Conservation (phyloP, 306 rosid species). For the Coriaria nepalensis region DNA sequence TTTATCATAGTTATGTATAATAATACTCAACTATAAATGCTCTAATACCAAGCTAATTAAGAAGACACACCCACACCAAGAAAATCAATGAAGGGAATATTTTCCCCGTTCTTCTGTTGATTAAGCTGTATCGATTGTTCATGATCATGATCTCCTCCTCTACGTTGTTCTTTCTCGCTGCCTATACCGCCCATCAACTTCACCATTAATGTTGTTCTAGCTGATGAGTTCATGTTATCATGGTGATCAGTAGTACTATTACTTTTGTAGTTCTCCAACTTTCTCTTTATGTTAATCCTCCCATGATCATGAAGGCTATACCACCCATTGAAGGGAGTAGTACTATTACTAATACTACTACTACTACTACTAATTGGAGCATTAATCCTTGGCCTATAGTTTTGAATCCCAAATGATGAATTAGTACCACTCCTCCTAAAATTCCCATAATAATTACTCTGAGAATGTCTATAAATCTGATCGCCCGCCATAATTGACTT, state of each 20-base stretch:
- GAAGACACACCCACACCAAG: conserved; percentile 64
- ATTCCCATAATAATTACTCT: too few species aligned
- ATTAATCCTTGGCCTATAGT: conserved; percentile 26
- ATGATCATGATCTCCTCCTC: conserved; percentile 17
- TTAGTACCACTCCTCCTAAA: background rate
- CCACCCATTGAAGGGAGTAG: background rate
- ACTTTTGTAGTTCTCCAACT: too few species aligned
- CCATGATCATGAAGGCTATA: too few species aligned
- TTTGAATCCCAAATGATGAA: conserved; percentile 19
- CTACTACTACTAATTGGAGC: conserved; percentile 19
- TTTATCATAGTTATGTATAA: too few species aligned
- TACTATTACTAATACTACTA: conserved; percentile 11
- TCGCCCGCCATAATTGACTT: background rate
- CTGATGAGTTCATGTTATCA: conserved; percentile 10
- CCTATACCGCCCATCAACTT: conserved; percentile 8
- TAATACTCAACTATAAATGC: too few species aligned
- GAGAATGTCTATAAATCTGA: too few species aligned
- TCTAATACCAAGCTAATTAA: conserved; percentile 9
- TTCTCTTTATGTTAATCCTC: too few species aligned
- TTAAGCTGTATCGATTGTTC: conserved; percentile 19
- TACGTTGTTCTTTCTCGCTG: too few species aligned
- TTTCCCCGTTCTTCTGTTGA: conserved; percentile 12
- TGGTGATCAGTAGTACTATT: background rate
- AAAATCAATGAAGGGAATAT: conserved; percentile 67
- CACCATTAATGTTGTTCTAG: conserved; percentile 5